These are phyloP conservation scores for Metarhizium guizhouense DNA, from an alignment of 2,329 filamentous ascomycete species.

Conservation along the genomic window DNA sequence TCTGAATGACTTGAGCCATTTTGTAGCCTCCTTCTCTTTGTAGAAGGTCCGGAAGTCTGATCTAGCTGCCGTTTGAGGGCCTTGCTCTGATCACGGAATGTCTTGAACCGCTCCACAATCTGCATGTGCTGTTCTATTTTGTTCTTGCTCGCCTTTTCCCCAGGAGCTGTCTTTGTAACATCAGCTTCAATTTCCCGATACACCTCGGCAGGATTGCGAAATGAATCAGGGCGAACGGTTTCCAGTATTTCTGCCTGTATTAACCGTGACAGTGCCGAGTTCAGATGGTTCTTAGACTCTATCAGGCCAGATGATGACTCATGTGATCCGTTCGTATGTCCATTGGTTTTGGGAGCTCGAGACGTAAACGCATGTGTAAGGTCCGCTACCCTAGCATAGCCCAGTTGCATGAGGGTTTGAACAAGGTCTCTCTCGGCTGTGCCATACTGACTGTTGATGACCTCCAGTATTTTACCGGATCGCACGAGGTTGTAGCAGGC, in stretches of 20 bases:
- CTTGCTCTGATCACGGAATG: constrained; percentile 44
- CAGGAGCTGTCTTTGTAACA: constrained; percentile 39
- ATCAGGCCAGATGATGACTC: constrained; percentile 26
- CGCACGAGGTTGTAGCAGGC: constrained; percentile 77
- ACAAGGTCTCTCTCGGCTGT: constrained; percentile 65
- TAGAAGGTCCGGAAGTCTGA: constrained; percentile 25
- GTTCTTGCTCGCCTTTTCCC: constrained; percentile 46
- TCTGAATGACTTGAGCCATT: constrained; percentile 30
- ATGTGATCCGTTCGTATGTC: constrained; percentile 24
- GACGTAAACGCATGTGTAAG: constrained; percentile 53
- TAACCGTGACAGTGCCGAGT: constrained; percentile 41
- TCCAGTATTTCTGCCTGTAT: constrained; percentile 61
- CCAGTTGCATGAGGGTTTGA: constrained; percentile 65
- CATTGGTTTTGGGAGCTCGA: constrained; percentile 25
- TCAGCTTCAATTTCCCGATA: constrained; percentile 54
- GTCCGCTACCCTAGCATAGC: constrained; percentile 65
- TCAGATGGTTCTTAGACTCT: constrained; percentile 37
- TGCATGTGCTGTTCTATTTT: constrained; percentile 52
- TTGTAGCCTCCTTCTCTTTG: constrained; percentile 47
- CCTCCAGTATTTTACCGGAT: constrained; percentile 69
- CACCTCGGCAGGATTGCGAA: constrained; percentile 52
- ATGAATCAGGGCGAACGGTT: constrained; percentile 48
- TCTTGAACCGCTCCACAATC: constrained; percentile 42
- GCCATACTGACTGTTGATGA: constrained; percentile 67
- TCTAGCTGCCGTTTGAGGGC: constrained; percentile 43